Evolutionary conservation across 306 rosid species (phyloP).

Genomic region (Lupinus albus): DNA sequence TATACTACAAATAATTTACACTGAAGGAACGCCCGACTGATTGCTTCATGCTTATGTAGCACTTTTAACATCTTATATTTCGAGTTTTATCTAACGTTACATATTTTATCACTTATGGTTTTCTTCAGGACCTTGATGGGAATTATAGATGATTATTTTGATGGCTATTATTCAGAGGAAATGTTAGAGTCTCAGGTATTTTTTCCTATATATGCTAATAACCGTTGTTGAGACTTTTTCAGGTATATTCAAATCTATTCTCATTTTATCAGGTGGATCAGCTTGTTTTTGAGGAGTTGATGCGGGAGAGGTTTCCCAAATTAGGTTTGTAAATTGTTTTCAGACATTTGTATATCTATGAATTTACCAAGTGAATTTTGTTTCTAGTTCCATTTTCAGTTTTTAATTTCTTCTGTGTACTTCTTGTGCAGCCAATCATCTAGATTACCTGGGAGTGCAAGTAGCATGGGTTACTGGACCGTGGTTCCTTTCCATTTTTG

Average conservation of each 20-base stretch:
- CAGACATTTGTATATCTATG: slow-evolving; percentile 37
- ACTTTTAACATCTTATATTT: slow-evolving; percentile 13
- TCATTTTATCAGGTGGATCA: slow-evolving; percentile 85
- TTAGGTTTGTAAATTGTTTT: slow-evolving; percentile 68
- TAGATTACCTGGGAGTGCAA: slow-evolving; percentile 98
- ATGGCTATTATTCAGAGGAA: slow-evolving; percentile 99
- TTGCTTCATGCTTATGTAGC: slow-evolving; percentile 25
- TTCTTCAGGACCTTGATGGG: slow-evolving; percentile 87
- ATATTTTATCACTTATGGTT: slow-evolving; percentile 16
- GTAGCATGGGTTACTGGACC: slow-evolving; percentile 99
- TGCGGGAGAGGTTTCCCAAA: slow-evolving; percentile 98
- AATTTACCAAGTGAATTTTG: slow-evolving; percentile 22
- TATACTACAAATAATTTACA: not conserved
- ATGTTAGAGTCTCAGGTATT: slow-evolving; percentile 97
- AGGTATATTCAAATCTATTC: slow-evolving; percentile 35
- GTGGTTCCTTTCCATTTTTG: slow-evolving; percentile 97
- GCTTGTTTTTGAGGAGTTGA: slow-evolving; percentile 95
- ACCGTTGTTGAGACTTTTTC: slow-evolving; percentile 14
- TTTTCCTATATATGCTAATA: slow-evolving; percentile 28
- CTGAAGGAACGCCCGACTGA: slow-evolving; percentile 26
- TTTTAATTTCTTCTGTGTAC: slow-evolving; percentile 39
- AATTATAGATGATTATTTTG: slow-evolving; percentile 94
- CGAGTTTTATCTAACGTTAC: slow-evolving; percentile 2
- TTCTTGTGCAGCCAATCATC: slow-evolving; percentile 84
- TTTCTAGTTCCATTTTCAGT: slow-evolving; percentile 26